Percentiles rank a stretch among this genome's conserved stretches.
Conservation (phyloP, 768 basidiomycete genomes). For the Tremella yokohamensis region DNA sequence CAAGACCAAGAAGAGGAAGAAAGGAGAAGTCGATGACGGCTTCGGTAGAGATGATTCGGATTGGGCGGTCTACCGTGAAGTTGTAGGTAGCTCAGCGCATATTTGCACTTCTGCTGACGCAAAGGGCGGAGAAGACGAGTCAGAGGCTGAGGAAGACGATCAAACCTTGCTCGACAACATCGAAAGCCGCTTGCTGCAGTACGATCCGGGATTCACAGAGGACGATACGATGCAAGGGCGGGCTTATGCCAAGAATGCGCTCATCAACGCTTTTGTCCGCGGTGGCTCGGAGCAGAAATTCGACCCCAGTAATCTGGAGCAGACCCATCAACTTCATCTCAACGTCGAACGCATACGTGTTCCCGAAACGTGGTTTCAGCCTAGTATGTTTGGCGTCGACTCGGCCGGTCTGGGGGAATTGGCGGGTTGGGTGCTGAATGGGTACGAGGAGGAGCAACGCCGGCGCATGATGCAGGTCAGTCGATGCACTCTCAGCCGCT, state of each 20-base stretch:
- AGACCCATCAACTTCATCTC: conserved; percentile 69
- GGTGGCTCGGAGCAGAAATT: conserved; percentile 55
- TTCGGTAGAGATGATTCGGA: conserved; percentile 94
- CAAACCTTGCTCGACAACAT: conserved; percentile 65
- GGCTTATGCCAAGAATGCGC: conserved; percentile 70
- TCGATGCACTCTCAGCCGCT: neutral
- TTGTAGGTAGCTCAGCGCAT: conserved; percentile 58
- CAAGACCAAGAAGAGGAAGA: conserved; percentile 71
- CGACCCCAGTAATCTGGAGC: conserved; percentile 56
- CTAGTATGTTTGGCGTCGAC: conserved; percentile 89
- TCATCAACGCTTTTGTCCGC: conserved; percentile 73
- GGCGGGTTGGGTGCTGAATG: conserved; percentile 71
- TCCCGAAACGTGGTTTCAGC: conserved; percentile 88
- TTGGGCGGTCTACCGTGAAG: conserved; percentile 96
- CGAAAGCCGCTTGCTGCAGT: conserved; percentile 72
- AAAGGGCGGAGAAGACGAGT: conserved; percentile 57
- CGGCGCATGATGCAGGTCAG: conserved; percentile 70
- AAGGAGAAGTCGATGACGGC: conserved; percentile 75
- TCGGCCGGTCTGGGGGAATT: conserved; percentile 93
- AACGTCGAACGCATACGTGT: conserved; percentile 87
- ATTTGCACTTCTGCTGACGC: neutral
- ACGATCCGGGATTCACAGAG: conserved; percentile 79
- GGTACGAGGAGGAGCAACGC: conserved; percentile 68
- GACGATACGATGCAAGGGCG: conserved; percentile 79
- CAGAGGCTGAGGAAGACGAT: conserved; percentile 87